phyloP scores from a whole-genome alignment of 1,284 basidiomycete species.

The Ganoderma sp. region DNA sequence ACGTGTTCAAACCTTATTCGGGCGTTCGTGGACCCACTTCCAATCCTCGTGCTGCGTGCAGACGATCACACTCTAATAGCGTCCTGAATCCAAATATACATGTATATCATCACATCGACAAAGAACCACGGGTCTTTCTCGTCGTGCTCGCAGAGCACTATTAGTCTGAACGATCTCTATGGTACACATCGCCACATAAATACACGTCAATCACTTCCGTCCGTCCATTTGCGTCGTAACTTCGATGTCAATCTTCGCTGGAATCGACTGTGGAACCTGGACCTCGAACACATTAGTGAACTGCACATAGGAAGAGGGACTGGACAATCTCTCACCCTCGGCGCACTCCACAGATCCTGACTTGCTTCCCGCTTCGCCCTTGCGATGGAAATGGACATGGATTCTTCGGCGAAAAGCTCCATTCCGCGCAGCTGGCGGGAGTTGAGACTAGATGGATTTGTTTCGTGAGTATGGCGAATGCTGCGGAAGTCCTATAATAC shows the following conservation, averaged over 20 bases:
- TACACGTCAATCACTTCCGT: neutral
- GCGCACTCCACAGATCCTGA: constrained; percentile 4
- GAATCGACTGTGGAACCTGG: neutral
- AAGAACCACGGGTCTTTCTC: neutral
- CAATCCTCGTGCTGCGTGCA: neutral
- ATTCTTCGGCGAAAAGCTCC: neutral
- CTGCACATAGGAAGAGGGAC: neutral
- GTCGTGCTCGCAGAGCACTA: neutral
- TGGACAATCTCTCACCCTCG: neutral
- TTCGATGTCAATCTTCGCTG: constrained; percentile 4
- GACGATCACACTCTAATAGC: neutral
- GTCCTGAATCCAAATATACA: neutral
- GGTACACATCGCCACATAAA: neutral
- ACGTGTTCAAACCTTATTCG: constrained; percentile 9
- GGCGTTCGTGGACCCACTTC: neutral
- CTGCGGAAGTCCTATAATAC: too few relatives aligned
- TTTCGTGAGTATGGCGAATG: neutral
- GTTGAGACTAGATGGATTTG: neutral
- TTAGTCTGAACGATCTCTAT: neutral
- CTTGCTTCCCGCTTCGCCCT: constrained; percentile 4
- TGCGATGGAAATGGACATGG: neutral
- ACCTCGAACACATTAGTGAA: neutral
- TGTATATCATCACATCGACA: neutral
- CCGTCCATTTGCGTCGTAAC: constrained; percentile 5
- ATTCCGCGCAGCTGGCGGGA: constrained; percentile 4